These are phyloP conservation scores for Suillus fuscotomentosus DNA, from an alignment of 768 basidiomycete species.

Conservation along the genomic window DNA sequence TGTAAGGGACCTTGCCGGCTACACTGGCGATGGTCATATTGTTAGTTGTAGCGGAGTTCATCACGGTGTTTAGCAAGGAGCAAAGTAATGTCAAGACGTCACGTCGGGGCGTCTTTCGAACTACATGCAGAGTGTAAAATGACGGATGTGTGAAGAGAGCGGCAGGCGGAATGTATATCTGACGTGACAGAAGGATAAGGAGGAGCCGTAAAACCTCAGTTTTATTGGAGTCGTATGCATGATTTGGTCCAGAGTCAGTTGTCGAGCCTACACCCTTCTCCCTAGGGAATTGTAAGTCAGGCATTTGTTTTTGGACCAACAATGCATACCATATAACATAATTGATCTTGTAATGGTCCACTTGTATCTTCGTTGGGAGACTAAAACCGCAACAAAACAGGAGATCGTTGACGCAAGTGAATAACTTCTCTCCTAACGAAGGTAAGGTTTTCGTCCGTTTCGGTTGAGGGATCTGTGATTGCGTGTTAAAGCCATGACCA, in stretches of 20 bases:
- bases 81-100: conserved; percentile 92
- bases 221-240: conserved; percentile 74
- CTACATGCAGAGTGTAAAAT: conserved; percentile 73
- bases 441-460: conserved; percentile 53
- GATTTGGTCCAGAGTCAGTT: conserved; percentile 61
- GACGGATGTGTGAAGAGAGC: conserved; percentile 72
- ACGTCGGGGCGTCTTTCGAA: conserved; percentile 72
- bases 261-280: conserved; percentile 95
- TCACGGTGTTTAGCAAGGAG: conserved; percentile 87
- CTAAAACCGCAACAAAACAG: conserved; percentile 95
- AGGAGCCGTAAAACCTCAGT: conserved; percentile 88
- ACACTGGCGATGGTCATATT: conserved; percentile 61
- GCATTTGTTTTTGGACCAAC: not conserved
- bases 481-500: conserved; percentile 30
- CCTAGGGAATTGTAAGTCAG: conserved; percentile 44
- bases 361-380: conserved; percentile 71
- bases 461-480: conserved; percentile 18
- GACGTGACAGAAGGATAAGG: conserved; percentile 83
- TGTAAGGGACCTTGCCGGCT: conserved; percentile 82
- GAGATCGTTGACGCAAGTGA: conserved; percentile 79
- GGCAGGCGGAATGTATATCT: conserved; percentile 79
- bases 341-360: conserved; percentile 79
- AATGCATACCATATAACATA: conserved; percentile 81
- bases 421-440: conserved; percentile 79
- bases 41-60: conserved; percentile 60